A percentile compares a stretch with the other conserved stretches of the same genome.
Evolutionary conservation across 805 yeast genomes (phyloP).

Genomic region (Lipomyces kockii): DNA sequence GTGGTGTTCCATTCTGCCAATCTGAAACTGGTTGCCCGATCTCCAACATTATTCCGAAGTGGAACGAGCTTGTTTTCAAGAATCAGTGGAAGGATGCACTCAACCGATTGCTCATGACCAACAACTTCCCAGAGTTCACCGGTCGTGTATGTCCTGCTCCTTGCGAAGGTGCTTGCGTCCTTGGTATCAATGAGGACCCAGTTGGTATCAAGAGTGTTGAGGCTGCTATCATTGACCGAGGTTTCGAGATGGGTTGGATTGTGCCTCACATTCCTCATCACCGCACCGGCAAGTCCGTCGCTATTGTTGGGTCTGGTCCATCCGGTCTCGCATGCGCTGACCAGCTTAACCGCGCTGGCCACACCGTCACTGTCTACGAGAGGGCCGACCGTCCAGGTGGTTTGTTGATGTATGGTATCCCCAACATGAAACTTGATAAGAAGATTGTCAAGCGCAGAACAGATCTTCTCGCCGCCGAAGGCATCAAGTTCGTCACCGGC

Average conservation of each 20-base stretch:
- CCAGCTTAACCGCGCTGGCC: conserved; percentile 96
- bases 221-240: conserved; percentile 94
- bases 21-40: conserved; percentile 98
- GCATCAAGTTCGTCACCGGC: conserved; percentile 75
- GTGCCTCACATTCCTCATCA: conserved; percentile 74
- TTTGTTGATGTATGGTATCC: conserved; percentile 97
- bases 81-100: conserved; percentile 94
- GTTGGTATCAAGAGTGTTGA: conserved; percentile 97
- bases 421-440: conserved; percentile 97
- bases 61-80: conserved; percentile 95
- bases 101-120: conserved; percentile 89
- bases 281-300: conserved; percentile 85
- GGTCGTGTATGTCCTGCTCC: conserved; percentile 99
- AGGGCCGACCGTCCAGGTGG: conserved; percentile 97
- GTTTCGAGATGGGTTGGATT: conserved; percentile 96
- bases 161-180: conserved; percentile 95
- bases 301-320: conserved; percentile 95
- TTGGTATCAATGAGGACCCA: conserved; percentile 91
- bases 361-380: conserved; percentile 86
- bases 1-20: conserved; percentile 99
- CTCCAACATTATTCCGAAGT: conserved; percentile 94
- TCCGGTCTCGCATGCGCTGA: conserved; percentile 97
- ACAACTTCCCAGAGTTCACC: conserved; percentile 98
- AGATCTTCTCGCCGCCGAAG: conserved; percentile 87
- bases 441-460: conserved; percentile 90